Evolutionary conservation across 2,329 filamentous ascomycete species (phyloP).

Genomic region (Elsinoe arachidis): DNA sequence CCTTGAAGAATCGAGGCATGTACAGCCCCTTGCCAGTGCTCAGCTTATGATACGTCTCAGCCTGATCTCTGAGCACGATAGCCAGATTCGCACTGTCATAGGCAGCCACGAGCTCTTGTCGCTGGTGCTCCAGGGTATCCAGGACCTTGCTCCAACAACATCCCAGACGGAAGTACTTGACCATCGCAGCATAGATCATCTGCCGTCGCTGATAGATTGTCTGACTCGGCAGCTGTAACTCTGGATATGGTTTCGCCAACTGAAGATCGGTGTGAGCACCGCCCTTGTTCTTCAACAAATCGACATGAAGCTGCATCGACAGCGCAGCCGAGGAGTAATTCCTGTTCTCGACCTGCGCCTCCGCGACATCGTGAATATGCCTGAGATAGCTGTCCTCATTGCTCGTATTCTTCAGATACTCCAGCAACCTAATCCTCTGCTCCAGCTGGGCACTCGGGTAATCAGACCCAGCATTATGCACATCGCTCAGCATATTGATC

Average conservation of each 20-base stretch:
- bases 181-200: slow-evolving; percentile 85
- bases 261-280: slow-evolving; percentile 55
- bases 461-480: slow-evolving; percentile 56
- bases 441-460: slow-evolving; percentile 70
- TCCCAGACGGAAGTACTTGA: slow-evolving; percentile 90
- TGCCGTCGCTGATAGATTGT: slow-evolving; percentile 89
- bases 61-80: slow-evolving; percentile 7
- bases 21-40: slow-evolving; percentile 70
- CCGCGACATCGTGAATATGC: slow-evolving; percentile 85
- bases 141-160: slow-evolving; percentile 86
- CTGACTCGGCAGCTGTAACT: slow-evolving; percentile 73
- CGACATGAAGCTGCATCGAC: slow-evolving; percentile 80
- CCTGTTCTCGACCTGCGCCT: slow-evolving; percentile 63
- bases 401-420: slow-evolving; percentile 92
- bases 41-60: slow-evolving; percentile 12
- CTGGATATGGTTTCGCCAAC: slow-evolving; percentile 27
- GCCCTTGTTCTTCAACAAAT: slow-evolving; percentile 74
- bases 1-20: slow-evolving; percentile 84
- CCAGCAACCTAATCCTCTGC: slow-evolving; percentile 84
- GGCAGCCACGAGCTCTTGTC: slow-evolving; percentile 1
- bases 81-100: slow-evolving; percentile 53
- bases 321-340: slow-evolving; percentile 84
- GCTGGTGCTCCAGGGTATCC: slow-evolving; percentile 70
- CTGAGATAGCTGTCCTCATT: slow-evolving; percentile 95
- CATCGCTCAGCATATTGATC: slow-evolving; percentile 79